Conservation (phyloP, 2,329 filamentous ascomycete species). For the Graphilbum sp. region DNA sequence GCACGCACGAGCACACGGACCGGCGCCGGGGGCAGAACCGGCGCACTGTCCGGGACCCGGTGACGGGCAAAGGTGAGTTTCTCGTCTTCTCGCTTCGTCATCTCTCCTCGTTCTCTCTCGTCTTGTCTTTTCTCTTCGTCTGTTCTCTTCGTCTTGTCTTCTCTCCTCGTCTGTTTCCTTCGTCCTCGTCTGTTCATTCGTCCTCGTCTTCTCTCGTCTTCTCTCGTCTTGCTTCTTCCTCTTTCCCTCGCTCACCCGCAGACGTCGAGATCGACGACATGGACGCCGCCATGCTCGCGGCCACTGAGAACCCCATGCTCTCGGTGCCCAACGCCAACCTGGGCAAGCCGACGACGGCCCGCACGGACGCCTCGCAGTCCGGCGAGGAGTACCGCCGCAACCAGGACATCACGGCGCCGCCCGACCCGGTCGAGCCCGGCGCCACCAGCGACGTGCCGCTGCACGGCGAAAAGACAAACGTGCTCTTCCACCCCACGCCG, state of each 20-base stretch:
- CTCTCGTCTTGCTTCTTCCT: not conserved
- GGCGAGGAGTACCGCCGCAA: constrained; percentile 66
- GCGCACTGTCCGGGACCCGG: constrained; percentile 69
- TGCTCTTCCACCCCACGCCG: constrained; percentile 89
- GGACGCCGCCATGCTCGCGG: constrained; percentile 41
- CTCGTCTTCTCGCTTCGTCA: not conserved
- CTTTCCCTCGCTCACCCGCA: not conserved
- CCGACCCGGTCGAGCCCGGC: constrained; percentile 67
- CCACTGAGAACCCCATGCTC: constrained; percentile 57
- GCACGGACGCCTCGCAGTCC: constrained; percentile 54
- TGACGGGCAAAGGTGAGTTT: constrained; percentile 46
- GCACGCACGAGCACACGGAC: not conserved
- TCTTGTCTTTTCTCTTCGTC: not conserved
- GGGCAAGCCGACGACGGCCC: constrained; percentile 53
- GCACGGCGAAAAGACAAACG: constrained; percentile 89
- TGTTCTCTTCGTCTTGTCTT: not conserved
- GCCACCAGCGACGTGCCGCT: constrained; percentile 89
- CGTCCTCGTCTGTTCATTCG: not conserved
- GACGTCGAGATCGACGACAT: constrained; percentile 72
- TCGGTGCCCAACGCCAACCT: constrained; percentile 85
- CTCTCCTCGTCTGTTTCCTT: not conserved
- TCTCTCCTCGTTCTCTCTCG: not conserved
- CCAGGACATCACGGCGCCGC: constrained; percentile 82
- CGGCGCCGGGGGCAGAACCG: constrained; percentile 29
- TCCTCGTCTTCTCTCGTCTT: not conserved